Conservation (phyloP, 768 basidiomycete genomes). For the Russula earlei region DNA sequence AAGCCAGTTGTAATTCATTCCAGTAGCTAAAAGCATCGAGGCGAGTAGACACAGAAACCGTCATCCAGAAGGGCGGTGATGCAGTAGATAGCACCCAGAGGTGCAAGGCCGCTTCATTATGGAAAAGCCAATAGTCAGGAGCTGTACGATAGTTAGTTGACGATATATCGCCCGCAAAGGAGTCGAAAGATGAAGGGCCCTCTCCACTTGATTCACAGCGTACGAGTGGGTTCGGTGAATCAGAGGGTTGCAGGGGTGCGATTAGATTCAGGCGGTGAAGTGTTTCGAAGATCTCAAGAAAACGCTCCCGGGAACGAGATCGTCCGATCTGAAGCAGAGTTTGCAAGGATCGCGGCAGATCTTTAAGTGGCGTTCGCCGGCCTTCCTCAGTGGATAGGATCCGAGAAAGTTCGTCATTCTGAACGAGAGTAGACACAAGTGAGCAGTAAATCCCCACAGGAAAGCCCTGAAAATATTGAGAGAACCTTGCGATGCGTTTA, state of each 20-base stretch:
- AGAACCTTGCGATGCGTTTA: conserved; percentile 48
- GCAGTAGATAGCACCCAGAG: conserved; percentile 48
- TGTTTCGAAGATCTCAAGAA: conserved; percentile 53
- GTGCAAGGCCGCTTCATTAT: conserved; percentile 43
- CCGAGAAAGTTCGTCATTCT: conserved; percentile 47
- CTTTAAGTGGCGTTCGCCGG: conserved; percentile 38
- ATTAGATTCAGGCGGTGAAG: conserved; percentile 50
- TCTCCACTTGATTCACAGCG: conserved; percentile 35
- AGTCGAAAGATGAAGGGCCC: conserved; percentile 40
- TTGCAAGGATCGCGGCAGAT: conserved; percentile 44
- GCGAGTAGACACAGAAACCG: conserved; percentile 33
- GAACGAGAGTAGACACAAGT: conserved; percentile 45
- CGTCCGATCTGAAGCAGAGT: conserved; percentile 47
- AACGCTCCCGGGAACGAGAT: conserved; percentile 46
- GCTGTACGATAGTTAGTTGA: conserved; percentile 36
- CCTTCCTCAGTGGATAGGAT: conserved; percentile 43
- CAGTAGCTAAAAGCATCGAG: conserved; percentile 44
- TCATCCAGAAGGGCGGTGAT: conserved; percentile 46
- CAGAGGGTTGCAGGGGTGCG: conserved; percentile 44
- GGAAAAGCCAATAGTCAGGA: conserved; percentile 59
- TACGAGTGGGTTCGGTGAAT: conserved; percentile 34
- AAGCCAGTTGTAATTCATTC: conserved; percentile 43
- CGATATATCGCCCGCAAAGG: conserved; percentile 36
- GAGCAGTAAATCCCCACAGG: conserved; percentile 58
- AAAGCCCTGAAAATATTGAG: conserved; percentile 55